Conservation (phyloP, 768 basidiomycete species). For the Leucogyrophana mollusca region DNA sequence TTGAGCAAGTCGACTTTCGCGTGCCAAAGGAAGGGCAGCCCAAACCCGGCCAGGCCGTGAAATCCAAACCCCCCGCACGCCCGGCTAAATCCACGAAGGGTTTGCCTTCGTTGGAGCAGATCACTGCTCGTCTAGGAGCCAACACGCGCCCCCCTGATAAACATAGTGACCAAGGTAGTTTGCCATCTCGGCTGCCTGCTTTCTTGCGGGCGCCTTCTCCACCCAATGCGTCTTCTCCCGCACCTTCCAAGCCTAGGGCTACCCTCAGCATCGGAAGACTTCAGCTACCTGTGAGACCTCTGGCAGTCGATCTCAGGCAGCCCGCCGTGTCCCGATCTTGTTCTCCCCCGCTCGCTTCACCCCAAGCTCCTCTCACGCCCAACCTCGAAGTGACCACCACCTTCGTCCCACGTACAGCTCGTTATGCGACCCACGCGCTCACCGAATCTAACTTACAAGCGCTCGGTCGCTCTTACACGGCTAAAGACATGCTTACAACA, state of each 20-base stretch:
- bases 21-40: conserved; percentile 29
- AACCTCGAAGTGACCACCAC: conserved; percentile 48
- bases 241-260: conserved; percentile 19
- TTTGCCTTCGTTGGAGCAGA: conserved; percentile 75
- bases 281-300: conserved; percentile 38
- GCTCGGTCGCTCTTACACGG: conserved; percentile 55
- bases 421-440: conserved; percentile 43
- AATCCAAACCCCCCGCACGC: conserved; percentile 8
- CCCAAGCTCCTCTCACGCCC: conserved; percentile 37
- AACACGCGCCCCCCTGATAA: conserved; percentile 18
- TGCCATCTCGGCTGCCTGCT: conserved; percentile 30
- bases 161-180: conserved; percentile 17
- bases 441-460: conserved; percentile 52
- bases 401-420: conserved; percentile 45
- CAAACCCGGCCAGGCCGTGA: conserved; percentile 8
- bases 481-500: conserved; percentile 64
- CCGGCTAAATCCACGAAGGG: conserved; percentile 17
- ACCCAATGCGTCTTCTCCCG: conserved; percentile 4
- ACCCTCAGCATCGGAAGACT: conserved; percentile 39
- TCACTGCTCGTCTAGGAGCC: conserved; percentile 56
- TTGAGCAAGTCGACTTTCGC: conserved; percentile 68
- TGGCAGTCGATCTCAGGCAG: conserved; percentile 20
- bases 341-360: conserved; percentile 32
- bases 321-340: conserved; percentile 8
- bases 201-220: conserved; percentile 24